These are phyloP conservation scores for Bolboschoenus planiculmis DNA, from an alignment of 176 grass and related monocot species.

Conservation along the genomic window DNA sequence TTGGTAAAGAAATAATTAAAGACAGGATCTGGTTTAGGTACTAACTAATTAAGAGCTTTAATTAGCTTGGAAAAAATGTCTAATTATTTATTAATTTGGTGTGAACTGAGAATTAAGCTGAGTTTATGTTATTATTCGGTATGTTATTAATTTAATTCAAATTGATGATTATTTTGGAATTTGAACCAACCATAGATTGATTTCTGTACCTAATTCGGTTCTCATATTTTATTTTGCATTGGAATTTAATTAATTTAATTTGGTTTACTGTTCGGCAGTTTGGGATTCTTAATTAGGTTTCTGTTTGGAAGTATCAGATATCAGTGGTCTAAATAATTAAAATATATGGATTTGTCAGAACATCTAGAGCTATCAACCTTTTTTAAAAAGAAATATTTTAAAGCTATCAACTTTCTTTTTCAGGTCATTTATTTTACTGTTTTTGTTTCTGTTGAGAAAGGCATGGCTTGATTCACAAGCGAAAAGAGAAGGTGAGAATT, in stretches of 20 bases:
- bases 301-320: background rate
- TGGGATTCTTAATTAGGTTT: background rate
- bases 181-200: background rate
- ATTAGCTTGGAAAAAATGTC: background rate
- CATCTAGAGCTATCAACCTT: background rate
- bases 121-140: background rate
- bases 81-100: background rate
- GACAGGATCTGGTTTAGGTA: background rate
- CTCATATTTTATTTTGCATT: background rate
- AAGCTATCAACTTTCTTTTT: background rate
- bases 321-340: background rate
- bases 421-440: background rate
- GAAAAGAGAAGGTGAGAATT: too few relatives aligned
- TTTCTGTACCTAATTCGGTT: background rate
- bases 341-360: background rate
- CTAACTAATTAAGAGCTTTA: background rate
- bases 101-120: background rate
- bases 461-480: too few relatives aligned
- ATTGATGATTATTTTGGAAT: background rate
- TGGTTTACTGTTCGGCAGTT: background rate
- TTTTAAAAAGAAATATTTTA: background rate
- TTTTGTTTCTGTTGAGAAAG: background rate
- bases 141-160: background rate
- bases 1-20: background rate
- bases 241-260: background rate